Evolutionary conservation across 192 early-diverging fungal species (phyloP), one percentile per base, ranked within the genome.

Genomic region (Coemansia asiatica): DNA sequence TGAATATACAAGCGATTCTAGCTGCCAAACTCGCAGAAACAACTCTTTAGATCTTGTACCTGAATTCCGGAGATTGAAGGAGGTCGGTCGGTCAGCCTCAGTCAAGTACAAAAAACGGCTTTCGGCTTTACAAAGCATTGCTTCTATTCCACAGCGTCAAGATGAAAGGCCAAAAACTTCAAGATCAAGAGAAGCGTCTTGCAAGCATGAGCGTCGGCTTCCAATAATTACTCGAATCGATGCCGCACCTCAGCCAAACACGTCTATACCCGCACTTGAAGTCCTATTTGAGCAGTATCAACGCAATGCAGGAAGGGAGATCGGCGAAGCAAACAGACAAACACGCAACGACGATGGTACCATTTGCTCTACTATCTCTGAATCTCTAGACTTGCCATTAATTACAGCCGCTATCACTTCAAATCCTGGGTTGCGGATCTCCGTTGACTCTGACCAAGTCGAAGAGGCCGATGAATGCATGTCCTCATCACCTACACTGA

Each of bases 181-280:
- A 3, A 16, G 40, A 13, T 3, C 3, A 44, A 44, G 40, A 44
- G 5, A 44, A 2, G 40, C n/a, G n/a, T n/a, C n/a, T n/a, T n/a
- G 40, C 40, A 13, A 16, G 40, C 40, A 12, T 13, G 40, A 16
- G 40, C 40, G 10, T 12, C 3, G 10, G 15, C 3, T 9, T 44
- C 50, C 50, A 51, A 26, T 12, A 6, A 76, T 76, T 26, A 47
- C 64, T 6, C 68, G 74, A 3, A 44, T 76, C 0, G 74, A 76
- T 47, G 21, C 22, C 1, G 53, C 74, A 25, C 68, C 64, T 2
- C 29, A 55, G 12, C 49, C 63, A 1, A 61, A 62, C 48, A 67
- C 61, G 0, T 70, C 74, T 18, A 67, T 76, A 2, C 64, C 65
- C 2, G 64, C 68, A 2, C 65, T 76, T 6, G 74, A 76, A 25